Conservation (phyloP, 257 asterid species). For the Leptodermis oblonga region DNA sequence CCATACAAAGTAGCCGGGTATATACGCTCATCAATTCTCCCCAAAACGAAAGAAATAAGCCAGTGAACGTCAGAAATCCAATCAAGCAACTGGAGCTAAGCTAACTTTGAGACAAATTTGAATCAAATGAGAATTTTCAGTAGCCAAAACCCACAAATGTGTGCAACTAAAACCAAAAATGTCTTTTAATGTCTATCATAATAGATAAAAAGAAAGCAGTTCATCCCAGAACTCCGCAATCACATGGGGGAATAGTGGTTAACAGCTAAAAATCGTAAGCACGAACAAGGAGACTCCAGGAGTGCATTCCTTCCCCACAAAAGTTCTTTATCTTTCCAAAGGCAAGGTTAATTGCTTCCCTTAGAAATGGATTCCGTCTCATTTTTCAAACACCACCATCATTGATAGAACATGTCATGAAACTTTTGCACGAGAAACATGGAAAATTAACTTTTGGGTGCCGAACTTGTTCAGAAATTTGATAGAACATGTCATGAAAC, state of each 20-base stretch:
- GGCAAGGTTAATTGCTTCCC: neutral
- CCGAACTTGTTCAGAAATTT: neutral
- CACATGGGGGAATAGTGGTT: neutral
- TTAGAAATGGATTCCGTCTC: neutral
- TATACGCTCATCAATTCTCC: neutral
- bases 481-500: too few species aligned
- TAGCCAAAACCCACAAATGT: neutral
- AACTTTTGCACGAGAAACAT: neutral
- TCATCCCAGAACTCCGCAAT: neutral
- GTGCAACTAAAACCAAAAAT: neutral
- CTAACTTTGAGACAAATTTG: neutral
- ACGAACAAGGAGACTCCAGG: neutral
- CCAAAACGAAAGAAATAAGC: neutral
- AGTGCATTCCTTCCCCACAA: neutral
- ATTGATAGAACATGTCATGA: neutral
- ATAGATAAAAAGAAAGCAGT: neutral
- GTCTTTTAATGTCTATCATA: neutral
- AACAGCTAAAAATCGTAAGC: neutral
- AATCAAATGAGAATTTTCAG: neutral
- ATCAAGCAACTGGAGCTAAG: neutral
- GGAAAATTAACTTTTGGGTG: neutral
- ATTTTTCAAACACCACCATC: neutral
- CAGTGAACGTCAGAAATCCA: neutral
- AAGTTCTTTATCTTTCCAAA: neutral
- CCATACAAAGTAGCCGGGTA: neutral